phyloP scores from a whole-genome alignment of 306 rosid genomes.

The Quercus suber region DNA sequence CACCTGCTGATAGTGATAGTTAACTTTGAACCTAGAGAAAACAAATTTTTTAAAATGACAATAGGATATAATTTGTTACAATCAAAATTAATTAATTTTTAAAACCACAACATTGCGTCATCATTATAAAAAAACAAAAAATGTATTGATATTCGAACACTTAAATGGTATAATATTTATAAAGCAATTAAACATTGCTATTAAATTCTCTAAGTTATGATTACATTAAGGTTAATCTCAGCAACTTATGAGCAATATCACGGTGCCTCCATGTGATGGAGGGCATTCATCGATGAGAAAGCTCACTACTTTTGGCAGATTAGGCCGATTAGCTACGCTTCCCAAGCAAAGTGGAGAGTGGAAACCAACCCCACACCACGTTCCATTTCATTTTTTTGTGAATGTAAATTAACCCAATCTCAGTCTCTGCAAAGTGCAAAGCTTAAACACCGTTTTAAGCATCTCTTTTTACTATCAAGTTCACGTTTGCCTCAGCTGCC shows the following conservation, averaged over 20 bases:
- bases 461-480: conserved; percentile 25
- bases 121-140: conserved; percentile 18
- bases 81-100: not conserved
- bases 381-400: conserved; percentile 16
- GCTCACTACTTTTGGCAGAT: conserved; percentile 45
- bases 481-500: conserved; percentile 9
- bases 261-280: conserved; percentile 39
- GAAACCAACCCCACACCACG: conserved; percentile 1
- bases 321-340: conserved; percentile 39
- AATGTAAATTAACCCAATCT: not conserved
- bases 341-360: conserved; percentile 41
- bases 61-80: not conserved
- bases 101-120: conserved; percentile 22
- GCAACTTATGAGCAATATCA: not conserved
- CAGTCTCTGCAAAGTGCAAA: conserved; percentile 3
- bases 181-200: conserved; percentile 3
- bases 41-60: not conserved
- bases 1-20: not conserved
- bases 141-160: conserved; percentile 9
- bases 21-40: not conserved
- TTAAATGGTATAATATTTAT: conserved; percentile 5
- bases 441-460: conserved; percentile 44
- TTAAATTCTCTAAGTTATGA: not conserved
- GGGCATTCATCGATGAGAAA: conserved; percentile 39
- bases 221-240: not conserved